Evolutionary conservation across 345 rosid species (phyloP), one percentile per base, ranked within the genome.

Genomic region (Kandelia obovata): DNA sequence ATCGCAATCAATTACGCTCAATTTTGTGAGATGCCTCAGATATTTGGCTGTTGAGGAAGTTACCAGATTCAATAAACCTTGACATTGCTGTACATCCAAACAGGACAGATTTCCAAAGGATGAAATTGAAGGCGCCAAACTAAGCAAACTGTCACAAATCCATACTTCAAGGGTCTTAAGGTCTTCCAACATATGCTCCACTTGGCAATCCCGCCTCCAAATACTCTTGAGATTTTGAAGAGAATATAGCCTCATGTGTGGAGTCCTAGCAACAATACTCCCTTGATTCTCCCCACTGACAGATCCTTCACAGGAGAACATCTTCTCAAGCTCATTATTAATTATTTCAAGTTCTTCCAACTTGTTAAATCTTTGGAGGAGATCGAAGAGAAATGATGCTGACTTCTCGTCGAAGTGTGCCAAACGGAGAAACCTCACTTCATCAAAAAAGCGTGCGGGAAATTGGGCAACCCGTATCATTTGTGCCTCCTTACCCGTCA

Each of bases 191-290:
- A 51, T 6, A 4, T 8, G 19, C 21, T 67, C 20, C 52, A 23
- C 1, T 55, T 11, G 47, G 11, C 58, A 56, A 46, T 67, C 28
- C 27, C 58, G 56, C 25, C 34, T 68, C 55, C 71, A 68, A 9
- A 69, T 51, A 15, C 56, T 17, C 47, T 53, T 26, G 17, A 66
- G 26, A 39, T 57, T 4, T 5, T 1, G 0, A 53, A 75, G 65
- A 0, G 0, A 0, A 0, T 0, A 0, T 19, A 70, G 46, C 8
- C 0, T 0, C 27, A 78, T 27, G 4, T 2, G 1, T 30, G 26
- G 70, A 27, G 74, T 23, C 35, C 30, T 7, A 2, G 55, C 13
- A 0, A 65, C 47, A 26, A 5, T 5, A 21, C 9, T n/a, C 53
- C 3, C 53, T 1, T 39, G 6, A 17, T 39, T 39, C 66, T 67